Base-by-base conservation (phyloP, 768 basidiomycete genomes). In the Boletus vinaceobasis region DNA sequence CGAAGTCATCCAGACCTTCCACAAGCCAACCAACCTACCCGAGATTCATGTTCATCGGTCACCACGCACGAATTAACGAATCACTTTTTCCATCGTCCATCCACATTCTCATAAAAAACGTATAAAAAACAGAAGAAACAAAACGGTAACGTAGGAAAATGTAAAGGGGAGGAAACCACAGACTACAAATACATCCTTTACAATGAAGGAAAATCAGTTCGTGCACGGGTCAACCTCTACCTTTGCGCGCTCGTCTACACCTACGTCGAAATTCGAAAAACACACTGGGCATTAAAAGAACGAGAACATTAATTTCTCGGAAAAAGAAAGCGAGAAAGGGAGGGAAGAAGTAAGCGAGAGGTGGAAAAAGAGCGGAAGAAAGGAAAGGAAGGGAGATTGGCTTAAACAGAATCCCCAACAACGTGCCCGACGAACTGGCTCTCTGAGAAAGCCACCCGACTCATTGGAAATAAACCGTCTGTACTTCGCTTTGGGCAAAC, bases 401-500 rank as follows among this genome's bases (percentile, higher is more conserved):
- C 19, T 45, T 31, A n/a, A 17, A n/a, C 9, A 8, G 32, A 15
- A 32, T 21, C 4, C n/a, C 2, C 14, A 33, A 33, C 21, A 10
- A 23, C 35, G 6, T 9, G 23, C 19, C 15, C 31, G 15, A 37
- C 11, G 5, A 10, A 35, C 44, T 31, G 29, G 43, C n/a, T 44
- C 15, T n/a, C n/a, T n/a, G n/a, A 14, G 27, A 26, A 11, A 6
- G 9, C 33, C 14, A 17, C 6, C 15, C n/a, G 9, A 13, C 27
- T 73, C 57, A 79, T 63, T 85, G 84, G 69, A 87, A 84, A 62
- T 76, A 85, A 32, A 87, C 66, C 11, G 77, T 74, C 63, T 83
- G 79, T n/a, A 93, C 90, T 58, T 98, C 94, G 46, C 85, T 86
- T 61, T 86, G 83, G 5, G 87, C 86, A 73, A 98, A 98, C 1